A percentile compares a stretch with the other conserved stretches of the same genome.
Conservation (phyloP, 2,329 filamentous ascomycete species). For the Paraphaeosphaeria sporulosa region DNA sequence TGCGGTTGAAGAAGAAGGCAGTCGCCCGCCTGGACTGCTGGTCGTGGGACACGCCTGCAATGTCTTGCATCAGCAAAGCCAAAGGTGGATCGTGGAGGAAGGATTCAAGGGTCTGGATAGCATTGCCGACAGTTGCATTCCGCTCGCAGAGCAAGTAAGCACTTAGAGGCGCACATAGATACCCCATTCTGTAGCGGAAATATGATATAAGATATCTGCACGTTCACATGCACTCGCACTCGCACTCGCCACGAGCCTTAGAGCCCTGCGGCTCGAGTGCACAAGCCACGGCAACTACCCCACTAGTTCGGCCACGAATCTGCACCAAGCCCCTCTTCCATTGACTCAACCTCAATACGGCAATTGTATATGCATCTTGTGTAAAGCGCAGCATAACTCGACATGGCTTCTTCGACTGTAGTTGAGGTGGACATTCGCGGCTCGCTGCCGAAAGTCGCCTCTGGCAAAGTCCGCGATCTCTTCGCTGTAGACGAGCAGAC, state of each 20-base stretch:
- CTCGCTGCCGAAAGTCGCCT: slow-evolving; percentile 58
- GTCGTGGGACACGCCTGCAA: slow-evolving; percentile 87
- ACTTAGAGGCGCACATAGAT: background rate
- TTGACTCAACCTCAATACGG: background rate
- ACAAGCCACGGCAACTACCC: slow-evolving; percentile 2
- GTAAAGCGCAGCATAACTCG: background rate
- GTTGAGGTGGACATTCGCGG: slow-evolving; percentile 46
- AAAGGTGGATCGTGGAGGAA: slow-evolving; percentile 85
- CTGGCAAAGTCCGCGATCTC: slow-evolving; percentile 82
- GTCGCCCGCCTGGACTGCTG: slow-evolving; percentile 84
- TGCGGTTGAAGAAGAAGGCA: slow-evolving; percentile 89
- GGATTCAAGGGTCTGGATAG: slow-evolving; percentile 78
- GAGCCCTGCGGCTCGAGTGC: background rate
- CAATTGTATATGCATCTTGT: background rate
- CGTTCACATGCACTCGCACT: background rate
- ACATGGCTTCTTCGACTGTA: slow-evolving; percentile 38
- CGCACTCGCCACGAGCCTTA: background rate
- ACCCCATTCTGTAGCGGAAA: background rate
- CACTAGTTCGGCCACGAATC: slow-evolving; percentile 3
- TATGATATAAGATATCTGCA: background rate
- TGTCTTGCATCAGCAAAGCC: slow-evolving; percentile 69
- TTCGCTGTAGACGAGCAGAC: slow-evolving; percentile 74
- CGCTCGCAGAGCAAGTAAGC: background rate
- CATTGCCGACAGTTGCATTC: slow-evolving; percentile 19
- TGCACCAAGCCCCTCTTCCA: slow-evolving; percentile 2